These are phyloP conservation scores for Lyophyllum atratum DNA, from an alignment of 768 basidiomycete species.

Conservation along the genomic window DNA sequence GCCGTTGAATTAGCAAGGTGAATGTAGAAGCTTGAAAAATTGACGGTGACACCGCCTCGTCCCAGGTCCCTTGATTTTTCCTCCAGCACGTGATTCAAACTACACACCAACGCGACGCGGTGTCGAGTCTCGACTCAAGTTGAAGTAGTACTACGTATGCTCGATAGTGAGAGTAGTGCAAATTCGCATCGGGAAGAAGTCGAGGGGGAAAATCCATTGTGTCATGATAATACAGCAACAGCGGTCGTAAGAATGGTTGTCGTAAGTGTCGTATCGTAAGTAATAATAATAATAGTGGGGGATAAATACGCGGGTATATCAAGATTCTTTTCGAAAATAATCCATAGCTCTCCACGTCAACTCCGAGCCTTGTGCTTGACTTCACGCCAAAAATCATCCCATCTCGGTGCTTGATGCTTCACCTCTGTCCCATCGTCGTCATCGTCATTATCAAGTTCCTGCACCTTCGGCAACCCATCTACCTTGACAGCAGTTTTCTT, in stretches of 20 bases:
- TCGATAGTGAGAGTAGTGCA: no score
- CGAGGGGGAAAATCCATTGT: no score
- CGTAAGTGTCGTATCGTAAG: neutral
- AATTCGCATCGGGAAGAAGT: no score
- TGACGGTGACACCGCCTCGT: no score
- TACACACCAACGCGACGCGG: no score
- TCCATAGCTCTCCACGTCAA: neutral
- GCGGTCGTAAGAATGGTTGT: neutral
- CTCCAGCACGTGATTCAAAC: no score
- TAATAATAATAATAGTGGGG: constrained; percentile 11
- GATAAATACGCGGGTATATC: neutral
- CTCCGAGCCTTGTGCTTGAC: constrained; percentile 35
- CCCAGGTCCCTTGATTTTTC: no score
- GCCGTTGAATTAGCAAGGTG: no score
- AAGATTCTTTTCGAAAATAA: neutral
- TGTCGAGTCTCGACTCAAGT: no score
- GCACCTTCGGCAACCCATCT: constrained; percentile 13
- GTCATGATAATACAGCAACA: no score
- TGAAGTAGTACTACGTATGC: no score
- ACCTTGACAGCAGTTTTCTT: constrained; percentile 1
- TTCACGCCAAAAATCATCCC: constrained; percentile 49
- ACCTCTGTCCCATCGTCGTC: constrained; percentile 9
- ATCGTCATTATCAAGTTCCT: constrained; percentile 13
- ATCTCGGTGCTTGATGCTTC: constrained; percentile 24
- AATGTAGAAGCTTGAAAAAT: no score